Base-by-base conservation (phyloP, 345 rosid species). In the Diplotaxis tenuifolia region DNA sequence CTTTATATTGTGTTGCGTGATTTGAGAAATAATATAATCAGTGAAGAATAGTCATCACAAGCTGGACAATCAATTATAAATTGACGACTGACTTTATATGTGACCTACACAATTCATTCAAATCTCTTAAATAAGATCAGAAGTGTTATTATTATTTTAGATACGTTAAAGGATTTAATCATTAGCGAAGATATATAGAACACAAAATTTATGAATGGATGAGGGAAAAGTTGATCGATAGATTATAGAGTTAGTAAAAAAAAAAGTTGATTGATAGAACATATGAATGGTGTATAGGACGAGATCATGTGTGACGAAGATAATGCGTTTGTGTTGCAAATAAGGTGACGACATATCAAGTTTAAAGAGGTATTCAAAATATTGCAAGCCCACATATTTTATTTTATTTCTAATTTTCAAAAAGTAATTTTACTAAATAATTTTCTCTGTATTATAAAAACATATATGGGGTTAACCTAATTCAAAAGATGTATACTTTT, bases 311-410 rank as follows among this genome's bases (percentile, higher is more conserved):
- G 67, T 64, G 55, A 50, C 70, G 56, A 72, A 61, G 81, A 71
- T 77, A 77, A 77, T 61, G 69, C 31, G 76, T 72, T 61, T 72
- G 81, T 72, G 81, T 72, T 72, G 73, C 80, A 60, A 52, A 58
- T 36, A 71, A 70, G 25, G 58, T 49, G 27, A 77, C 65, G 80
- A 62, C 65, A 62, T 54, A 32, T 23, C 50, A 75, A 53, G 14
- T 53, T 75, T 62, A 54, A 40, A 6, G 55, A 49, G 68, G 42
- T 68, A 49, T 60, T 60, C 23, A 34, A 34, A 60, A 16, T 6
- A 23, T 52, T 59, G 78, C 18, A 50, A 60, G 15, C 69, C 74
- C 79, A 75, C 57, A 61, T 61, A 16, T 74, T 47, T 45, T 19
- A 9, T 53, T 21, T 12, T 40, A 40, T 15, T 55, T 55, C 31